Percentiles rank a stretch among this genome's conserved stretches.
Conservation (phyloP, 2,329 filamentous ascomycete species). For the Colletotrichum cereale region DNA sequence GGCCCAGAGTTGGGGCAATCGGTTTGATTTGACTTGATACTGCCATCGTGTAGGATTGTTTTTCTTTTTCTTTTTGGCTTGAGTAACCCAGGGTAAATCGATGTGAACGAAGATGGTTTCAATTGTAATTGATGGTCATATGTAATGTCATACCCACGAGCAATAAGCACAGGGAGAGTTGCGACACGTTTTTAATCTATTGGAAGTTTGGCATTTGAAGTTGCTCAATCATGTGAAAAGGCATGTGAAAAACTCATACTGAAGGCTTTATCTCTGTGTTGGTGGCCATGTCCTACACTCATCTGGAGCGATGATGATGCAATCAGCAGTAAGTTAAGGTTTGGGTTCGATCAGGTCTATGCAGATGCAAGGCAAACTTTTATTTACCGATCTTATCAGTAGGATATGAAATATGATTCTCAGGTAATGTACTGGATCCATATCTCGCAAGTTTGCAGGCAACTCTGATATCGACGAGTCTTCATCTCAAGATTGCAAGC, state of each 20-base stretch:
- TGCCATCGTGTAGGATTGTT: background rate
- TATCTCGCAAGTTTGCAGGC: background rate
- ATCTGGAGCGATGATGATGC: background rate
- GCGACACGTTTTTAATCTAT: background rate
- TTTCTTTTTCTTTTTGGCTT: background rate
- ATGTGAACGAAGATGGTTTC: too few relatives aligned
- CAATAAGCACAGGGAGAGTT: too few relatives aligned
- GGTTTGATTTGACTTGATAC: constrained; percentile 5
- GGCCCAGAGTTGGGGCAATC: background rate
- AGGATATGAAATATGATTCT: background rate
- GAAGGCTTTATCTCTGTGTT: background rate
- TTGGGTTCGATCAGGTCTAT: background rate
- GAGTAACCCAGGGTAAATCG: too few relatives aligned
- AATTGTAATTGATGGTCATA: too few relatives aligned
- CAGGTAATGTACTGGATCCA: background rate
- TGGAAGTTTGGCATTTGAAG: background rate
- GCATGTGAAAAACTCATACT: background rate
- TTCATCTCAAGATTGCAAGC: background rate
- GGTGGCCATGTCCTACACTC: background rate
- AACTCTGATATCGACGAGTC: background rate
- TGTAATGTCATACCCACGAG: background rate
- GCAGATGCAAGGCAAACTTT: background rate
- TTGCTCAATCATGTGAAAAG: background rate
- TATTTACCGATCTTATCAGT: background rate
- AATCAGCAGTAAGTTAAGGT: background rate